These are phyloP conservation scores for Geranomyces michiganensis DNA, from an alignment of 192 early-diverging fungal species.

Conservation along the genomic window DNA sequence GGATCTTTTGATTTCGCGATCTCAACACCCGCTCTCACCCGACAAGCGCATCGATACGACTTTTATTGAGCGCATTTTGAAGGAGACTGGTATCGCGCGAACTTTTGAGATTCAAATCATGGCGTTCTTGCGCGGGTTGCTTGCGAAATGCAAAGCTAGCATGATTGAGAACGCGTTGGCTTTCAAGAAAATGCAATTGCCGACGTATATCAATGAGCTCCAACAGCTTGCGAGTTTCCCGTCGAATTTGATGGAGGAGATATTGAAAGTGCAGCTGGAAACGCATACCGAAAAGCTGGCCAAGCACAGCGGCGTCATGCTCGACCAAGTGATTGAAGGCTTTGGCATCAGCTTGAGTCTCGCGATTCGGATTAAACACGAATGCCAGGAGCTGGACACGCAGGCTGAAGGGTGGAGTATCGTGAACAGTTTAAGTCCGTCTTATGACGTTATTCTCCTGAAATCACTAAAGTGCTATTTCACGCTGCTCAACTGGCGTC, in stretches of 20 bases:
- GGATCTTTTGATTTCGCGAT: conserved; percentile 59
- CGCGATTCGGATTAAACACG: conserved; percentile 72
- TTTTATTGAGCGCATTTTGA: conserved; percentile 84
- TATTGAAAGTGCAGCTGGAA: conserved; percentile 71
- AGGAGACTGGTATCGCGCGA: conserved; percentile 76
- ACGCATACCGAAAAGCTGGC: conserved; percentile 58
- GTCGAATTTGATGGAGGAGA: conserved; percentile 78
- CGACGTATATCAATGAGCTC: conserved; percentile 67
- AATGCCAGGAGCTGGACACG: conserved; percentile 65
- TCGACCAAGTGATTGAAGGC: conserved; percentile 82
- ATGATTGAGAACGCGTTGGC: conserved; percentile 69
- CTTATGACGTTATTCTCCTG: conserved; percentile 72
- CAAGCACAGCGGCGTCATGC: conserved; percentile 60
- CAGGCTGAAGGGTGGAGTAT: conserved; percentile 71
- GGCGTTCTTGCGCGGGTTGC: conserved; percentile 59
- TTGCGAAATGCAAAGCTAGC: conserved; percentile 66
- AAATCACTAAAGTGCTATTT: conserved; percentile 78
- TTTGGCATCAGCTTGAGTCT: conserved; percentile 71
- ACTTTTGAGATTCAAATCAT: conserved; percentile 66
- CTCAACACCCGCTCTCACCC: conserved; percentile 49
- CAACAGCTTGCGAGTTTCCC: conserved; percentile 76
- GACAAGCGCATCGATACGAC: conserved; percentile 60
- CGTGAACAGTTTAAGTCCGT: conserved; percentile 54
- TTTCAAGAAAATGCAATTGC: conserved; percentile 74
- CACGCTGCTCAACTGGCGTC: conserved; percentile 64